Base-by-base conservation (phyloP, 2,329 filamentous ascomycete species). In the Bipolaris oryzae region DNA sequence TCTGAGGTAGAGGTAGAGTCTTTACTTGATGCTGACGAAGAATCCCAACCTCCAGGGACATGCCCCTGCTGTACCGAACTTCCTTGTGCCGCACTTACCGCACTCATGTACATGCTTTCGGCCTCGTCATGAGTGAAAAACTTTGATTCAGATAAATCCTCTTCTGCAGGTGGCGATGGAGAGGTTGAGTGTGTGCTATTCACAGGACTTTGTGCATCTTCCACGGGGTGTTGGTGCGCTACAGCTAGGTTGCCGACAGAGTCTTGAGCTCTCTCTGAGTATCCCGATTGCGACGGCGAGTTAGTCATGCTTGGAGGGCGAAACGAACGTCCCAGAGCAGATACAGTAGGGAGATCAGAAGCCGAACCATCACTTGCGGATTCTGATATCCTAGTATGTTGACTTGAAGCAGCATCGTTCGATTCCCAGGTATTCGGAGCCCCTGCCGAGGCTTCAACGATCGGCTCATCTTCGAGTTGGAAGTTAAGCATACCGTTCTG, bases 71-170 rank as follows among this genome's bases (percentile, higher is more conserved):
- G 64, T 21, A 66, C 65, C 9, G 64, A 55, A 37, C 53, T 50
- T 2, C 49, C 58, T 21, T 74, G 71, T 9, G 70, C 71, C 35
- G 77, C 75, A 55, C 82, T 85, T 53, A 87, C 78, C 10, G 84
- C 86, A 68, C 86, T 94, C 87, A 92, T 88, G 67, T 95, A 96
- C 87, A 96, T 90, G 73, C 91, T 95, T 69, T 91, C 87, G 0
- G 90, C 90, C 60, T 94, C 90, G 59, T 92, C 89, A 56, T 92
- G 89, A 34, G 85, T 91, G 68, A 90, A 94, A 1, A 92, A 70
- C 38, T 85, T 87, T 5, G 91, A 94, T 60, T 78, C 66, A 11
- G 75, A 55, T 23, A 77, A 55, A 50, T 73, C 71, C 50, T 71
- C 60, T 16, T 42, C 15, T 10, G 52, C 47, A 1, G 58, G 50